These are phyloP conservation scores for Polysphondylium violaceum DNA, from an alignment of 78 protist genomes.

Conservation along the genomic window DNA sequence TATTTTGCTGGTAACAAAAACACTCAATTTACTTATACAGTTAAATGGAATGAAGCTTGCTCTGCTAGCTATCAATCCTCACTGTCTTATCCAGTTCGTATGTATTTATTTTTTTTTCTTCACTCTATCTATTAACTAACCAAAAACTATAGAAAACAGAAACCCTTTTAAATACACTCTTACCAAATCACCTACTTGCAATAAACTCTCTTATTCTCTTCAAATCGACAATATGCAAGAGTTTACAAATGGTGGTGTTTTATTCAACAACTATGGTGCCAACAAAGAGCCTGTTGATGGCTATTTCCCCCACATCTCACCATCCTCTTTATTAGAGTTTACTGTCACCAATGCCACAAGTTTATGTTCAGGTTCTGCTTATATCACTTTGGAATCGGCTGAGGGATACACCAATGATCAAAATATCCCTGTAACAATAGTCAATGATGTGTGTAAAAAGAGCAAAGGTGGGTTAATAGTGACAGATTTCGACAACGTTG, in stretches of 20 bases:
- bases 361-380: neutral
- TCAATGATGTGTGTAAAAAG: neutral
- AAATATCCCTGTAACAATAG: neutral
- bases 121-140: too few relatives aligned
- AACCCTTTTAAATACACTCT: neutral
- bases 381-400: neutral
- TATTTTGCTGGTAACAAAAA: neutral
- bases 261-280: neutral
- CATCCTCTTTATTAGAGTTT: neutral
- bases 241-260: neutral
- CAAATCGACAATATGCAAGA: neutral
- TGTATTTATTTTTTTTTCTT: too few relatives aligned
- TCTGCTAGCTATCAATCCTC: neutral
- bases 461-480: neutral
- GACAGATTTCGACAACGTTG: neutral
- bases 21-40: neutral
- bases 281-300: neutral
- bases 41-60: neutral
- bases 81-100: neutral
- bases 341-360: neutral
- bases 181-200: neutral
- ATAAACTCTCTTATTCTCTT: neutral
- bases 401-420: neutral
- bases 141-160: too few relatives aligned
- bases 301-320: neutral